A percentile compares a stretch with the other conserved stretches of the same genome.
Evolutionary conservation across 345 rosid genomes (phyloP).

Genomic region (Acer negundo): DNA sequence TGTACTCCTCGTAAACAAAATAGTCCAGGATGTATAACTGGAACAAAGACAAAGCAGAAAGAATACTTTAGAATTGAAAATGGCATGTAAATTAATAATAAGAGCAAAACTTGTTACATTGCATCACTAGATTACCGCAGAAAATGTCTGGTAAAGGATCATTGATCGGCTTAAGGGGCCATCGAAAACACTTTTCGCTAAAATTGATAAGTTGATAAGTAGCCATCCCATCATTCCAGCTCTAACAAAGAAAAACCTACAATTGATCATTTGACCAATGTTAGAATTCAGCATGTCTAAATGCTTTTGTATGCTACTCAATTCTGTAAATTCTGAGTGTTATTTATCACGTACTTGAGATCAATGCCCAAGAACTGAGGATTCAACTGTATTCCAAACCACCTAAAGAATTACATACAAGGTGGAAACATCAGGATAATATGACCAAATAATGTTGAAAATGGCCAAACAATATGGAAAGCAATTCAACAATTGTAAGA

Average conservation of each 20-base stretch:
- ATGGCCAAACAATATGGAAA: background rate
- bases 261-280: constrained; percentile 21
- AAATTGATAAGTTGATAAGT: constrained; percentile 80
- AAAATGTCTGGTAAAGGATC: constrained; percentile 84
- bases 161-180: constrained; percentile 57
- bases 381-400: constrained; percentile 93
- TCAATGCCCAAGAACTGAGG: constrained; percentile 81
- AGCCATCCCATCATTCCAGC: constrained; percentile 99
- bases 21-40: constrained; percentile 85
- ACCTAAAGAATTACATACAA: constrained; percentile 52
- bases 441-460: constrained; percentile 12
- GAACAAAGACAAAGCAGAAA: constrained; percentile 21
- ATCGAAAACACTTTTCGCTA: constrained; percentile 66
- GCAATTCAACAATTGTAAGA: constrained; percentile 9
- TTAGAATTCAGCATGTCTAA: constrained; percentile 18
- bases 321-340: background rate
- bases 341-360: constrained; percentile 70
- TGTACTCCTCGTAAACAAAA: constrained; percentile 82
- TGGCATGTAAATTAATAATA: constrained; percentile 3
- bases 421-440: constrained; percentile 7
- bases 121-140: constrained; percentile 53
- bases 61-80: constrained; percentile 16
- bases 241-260: constrained; percentile 90
- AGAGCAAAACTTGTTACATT: constrained; percentile 1
- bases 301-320: background rate